Evolutionary conservation across 345 rosid genomes (phyloP), one percentile per base, ranked within the genome.

Genomic region (Dipteronia sinensis): DNA sequence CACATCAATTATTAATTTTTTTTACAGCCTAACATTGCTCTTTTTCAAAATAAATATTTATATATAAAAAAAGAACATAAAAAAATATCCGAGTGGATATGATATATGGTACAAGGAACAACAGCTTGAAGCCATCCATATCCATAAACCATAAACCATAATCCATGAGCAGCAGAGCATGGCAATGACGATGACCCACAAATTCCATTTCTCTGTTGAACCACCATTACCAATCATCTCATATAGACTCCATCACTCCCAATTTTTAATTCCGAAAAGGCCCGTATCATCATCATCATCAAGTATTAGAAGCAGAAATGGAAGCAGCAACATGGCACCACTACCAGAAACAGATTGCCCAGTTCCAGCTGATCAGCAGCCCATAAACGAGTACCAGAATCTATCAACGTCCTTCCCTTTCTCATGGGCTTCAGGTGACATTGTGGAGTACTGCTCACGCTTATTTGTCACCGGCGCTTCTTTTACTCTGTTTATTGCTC

Each of bases 381-480:
- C 98, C 34, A 86, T 95, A 47, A 91, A 93, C 83, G 98, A 95
- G 83, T 95, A 87, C 86, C 91, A 90, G 63, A 83, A 86, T 55
- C 97, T 95, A 51, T 89, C 98, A 3, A 86, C 91, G 17, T 91
- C 98, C 63, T 90, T 95, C 84, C 98, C 97, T 53, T 94, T 91
- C 86, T 83, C 95, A 7, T 95, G 93, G 93, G 95, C 97, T 11
- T 78, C 93, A 3, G 88, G 89, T 0, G 92, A 90, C 47, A 0
- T 87, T n/a, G 81, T 87, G 0, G 88, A 89, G 73, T 95, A 81
- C 86, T 80, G 85, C 64, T 82, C 92, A 0, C 82, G 98, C 10
- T 61, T 95, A 80, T 85, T 93, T 81, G 77, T 89, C 17, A 85
- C 89, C 2, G 98, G 98, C 0, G 92, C 91, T 67, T 87, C 97